Percentiles rank a stretch among this genome's conserved stretches.
These are phyloP conservation scores for Penicillium crystallinum DNA, from an alignment of 495 filamentous ascomycete species.

Conservation along the genomic window DNA sequence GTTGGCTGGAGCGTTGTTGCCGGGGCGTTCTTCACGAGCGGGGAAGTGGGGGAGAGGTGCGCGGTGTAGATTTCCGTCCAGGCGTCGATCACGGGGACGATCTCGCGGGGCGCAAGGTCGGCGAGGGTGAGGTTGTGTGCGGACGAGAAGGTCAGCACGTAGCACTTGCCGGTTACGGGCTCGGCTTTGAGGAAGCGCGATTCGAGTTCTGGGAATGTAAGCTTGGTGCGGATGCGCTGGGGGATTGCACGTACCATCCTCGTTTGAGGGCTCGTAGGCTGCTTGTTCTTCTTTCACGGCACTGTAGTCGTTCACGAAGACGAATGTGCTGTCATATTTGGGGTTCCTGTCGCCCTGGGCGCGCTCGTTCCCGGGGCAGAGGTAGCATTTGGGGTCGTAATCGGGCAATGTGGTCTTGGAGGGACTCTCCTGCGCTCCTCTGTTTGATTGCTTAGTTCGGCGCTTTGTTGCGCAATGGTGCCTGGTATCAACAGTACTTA, in stretches of 20 bases:
- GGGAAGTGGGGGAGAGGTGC: conserved; percentile 68
- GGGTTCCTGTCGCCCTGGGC: conserved; percentile 88
- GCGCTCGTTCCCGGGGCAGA: conserved; percentile 94
- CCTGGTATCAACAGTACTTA: conserved; percentile 45
- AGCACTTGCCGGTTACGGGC: conserved; percentile 92
- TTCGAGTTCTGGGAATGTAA: conserved; percentile 52
- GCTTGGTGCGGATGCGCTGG: neutral
- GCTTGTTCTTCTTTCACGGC: conserved; percentile 92
- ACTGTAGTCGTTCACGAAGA: conserved; percentile 97
- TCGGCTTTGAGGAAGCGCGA: conserved; percentile 78
- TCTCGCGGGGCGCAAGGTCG: conserved; percentile 65
- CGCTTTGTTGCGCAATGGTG: neutral
- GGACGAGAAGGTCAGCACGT: conserved; percentile 89
- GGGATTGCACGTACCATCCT: conserved; percentile 39
- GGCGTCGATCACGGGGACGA: conserved; percentile 70
- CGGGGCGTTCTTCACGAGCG: conserved; percentile 49
- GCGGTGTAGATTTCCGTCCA: conserved; percentile 86
- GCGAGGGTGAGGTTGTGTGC: conserved; percentile 89
- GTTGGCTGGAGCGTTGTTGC: conserved; percentile 45
- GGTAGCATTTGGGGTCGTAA: conserved; percentile 86
- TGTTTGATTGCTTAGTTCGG: conserved; percentile 30
- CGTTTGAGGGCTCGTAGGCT: conserved; percentile 52
- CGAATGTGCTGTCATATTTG: conserved; percentile 77
- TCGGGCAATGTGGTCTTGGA: conserved; percentile 69
- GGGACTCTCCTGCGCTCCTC: conserved; percentile 84